Evolutionary conservation across 208 protist genomes (phyloP).

Genomic region (Angomonas desouzai): DNA sequence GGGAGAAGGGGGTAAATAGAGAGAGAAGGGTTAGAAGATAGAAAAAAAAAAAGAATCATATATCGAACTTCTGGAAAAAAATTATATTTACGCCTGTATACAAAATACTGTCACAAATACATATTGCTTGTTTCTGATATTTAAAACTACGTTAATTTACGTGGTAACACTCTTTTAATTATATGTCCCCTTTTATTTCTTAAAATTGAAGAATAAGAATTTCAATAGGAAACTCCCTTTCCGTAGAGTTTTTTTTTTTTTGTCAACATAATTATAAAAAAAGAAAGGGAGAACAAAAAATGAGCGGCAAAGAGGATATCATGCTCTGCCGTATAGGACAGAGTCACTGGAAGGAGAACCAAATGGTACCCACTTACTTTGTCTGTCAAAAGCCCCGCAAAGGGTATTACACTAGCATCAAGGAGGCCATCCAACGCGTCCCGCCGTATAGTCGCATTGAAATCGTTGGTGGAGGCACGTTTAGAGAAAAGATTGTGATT

Average conservation of each 20-base stretch:
- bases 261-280: too few species aligned
- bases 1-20: background rate
- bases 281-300: slow-evolving; percentile 2
- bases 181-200: too few species aligned
- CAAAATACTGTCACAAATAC: background rate
- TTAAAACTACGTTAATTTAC: too few species aligned
- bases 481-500: slow-evolving; percentile 32
- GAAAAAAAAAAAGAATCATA: background rate
- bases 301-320: slow-evolving; percentile 16
- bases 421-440: slow-evolving; percentile 35
- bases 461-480: slow-evolving; percentile 32
- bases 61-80: background rate
- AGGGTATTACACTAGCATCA: slow-evolving; percentile 29
- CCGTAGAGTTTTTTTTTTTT: too few species aligned
- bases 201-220: too few species aligned
- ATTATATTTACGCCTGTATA: background rate
- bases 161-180: too few species aligned
- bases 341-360: slow-evolving; percentile 29
- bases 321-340: slow-evolving; percentile 41
- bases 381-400: slow-evolving; percentile 31
- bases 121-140: too few species aligned
- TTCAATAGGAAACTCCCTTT: too few species aligned
- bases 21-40: background rate
- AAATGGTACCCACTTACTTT: slow-evolving; percentile 46
- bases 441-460: slow-evolving; percentile 44